A percentile compares a stretch with the other conserved stretches of the same genome.
phyloP scores from a whole-genome alignment of 2,329 filamentous ascomycete genomes.

The Phyllosticta citriasiana region DNA sequence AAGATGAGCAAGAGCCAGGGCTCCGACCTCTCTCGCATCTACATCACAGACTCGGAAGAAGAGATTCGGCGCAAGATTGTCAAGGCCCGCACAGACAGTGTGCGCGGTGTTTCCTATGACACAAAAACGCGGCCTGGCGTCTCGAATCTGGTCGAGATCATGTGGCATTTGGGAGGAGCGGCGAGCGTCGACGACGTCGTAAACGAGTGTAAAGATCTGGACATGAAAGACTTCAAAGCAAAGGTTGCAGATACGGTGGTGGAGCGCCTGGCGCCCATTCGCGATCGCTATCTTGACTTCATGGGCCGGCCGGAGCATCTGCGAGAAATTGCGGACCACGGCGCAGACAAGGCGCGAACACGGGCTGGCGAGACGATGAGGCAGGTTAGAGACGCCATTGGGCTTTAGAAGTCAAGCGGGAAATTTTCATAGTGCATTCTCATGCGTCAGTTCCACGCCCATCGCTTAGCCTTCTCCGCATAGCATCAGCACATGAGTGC shows the following conservation, averaged over 20 bases:
- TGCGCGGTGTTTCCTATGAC: conserved; percentile 61
- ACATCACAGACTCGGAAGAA: conserved; percentile 62
- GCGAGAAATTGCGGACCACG: conserved; percentile 47
- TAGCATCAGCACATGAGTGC: too few relatives aligned
- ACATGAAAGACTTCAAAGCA: conserved; percentile 53
- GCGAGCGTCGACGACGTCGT: conserved; percentile 36
- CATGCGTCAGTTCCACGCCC: too few relatives aligned
- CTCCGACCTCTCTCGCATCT: conserved; percentile 63
- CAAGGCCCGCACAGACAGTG: conserved; percentile 66
- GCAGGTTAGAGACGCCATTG: conserved; percentile 2
- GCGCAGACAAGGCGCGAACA: conserved; percentile 49
- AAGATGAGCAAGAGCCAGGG: conserved; percentile 94
- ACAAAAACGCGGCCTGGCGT: conserved; percentile 63
- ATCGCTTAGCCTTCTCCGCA: too few relatives aligned
- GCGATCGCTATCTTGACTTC: conserved; percentile 47
- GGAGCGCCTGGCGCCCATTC: conserved; percentile 42
- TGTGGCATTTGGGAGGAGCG: conserved; percentile 55
- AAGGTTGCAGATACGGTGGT: conserved; percentile 51
- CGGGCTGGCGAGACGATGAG: conserved; percentile 48
- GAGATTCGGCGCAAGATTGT: conserved; percentile 61
- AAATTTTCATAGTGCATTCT: neutral
- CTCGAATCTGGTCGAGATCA: conserved; percentile 73
- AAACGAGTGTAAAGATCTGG: conserved; percentile 32
- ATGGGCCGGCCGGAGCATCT: conserved; percentile 41
- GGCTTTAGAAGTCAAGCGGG: neutral